Base-by-base conservation (phyloP, 2,329 filamentous ascomycete genomes). In the Ophiostoma ips region DNA sequence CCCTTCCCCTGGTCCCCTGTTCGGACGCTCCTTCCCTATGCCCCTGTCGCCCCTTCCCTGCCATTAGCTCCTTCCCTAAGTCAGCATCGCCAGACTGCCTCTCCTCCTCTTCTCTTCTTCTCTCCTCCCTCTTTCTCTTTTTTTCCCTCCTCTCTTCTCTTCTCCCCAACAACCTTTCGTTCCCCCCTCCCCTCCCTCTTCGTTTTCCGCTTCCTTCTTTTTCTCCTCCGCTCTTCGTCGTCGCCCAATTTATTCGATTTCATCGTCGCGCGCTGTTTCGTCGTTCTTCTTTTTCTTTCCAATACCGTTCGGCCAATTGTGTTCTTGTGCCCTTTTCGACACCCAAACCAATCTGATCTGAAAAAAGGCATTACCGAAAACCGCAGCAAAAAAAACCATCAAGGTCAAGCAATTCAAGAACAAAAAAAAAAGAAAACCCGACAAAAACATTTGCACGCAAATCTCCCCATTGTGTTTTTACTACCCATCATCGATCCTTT, bases 121-220 rank as follows among this genome's bases (percentile, higher is more conserved):
- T 12, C 5, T 12, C 8, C 12, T 13, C 18, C 11, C 11, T 8
- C 18, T 15, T 31, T 9, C 11, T 12, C 10, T 18, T 10, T 15
- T 18, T 28, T 44, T 21, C n/a, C 28, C 38, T 38, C 38, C 21
- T 18, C n/a, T 43, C 40, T 43, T 12, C 7, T 44, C 41, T 31
- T 34, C 43, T 45, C 43, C 38, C 15, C 16, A 33, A 31, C 31
- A 46, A 33, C 34, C 16, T 45, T 28, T 47, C 31, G 35, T 28
- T 36, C 45, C n/a, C 45, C n/a, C 46, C 38, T 41, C 38, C 38
- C 24, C 24, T 51, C 44, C 19, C 24, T 37, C 19, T 46, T 46
- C 44, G 44, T 46, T 46, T 36, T 35, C 19, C 16, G 21, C 44
- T 16, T 35, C 37, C 33, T 31, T 44, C 38, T 46, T 46, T 21